Evolutionary conservation across 2,329 filamentous ascomycete species (phyloP), one percentile per base, ranked within the genome.

Genomic region (Pseudocercospora crystallina): DNA sequence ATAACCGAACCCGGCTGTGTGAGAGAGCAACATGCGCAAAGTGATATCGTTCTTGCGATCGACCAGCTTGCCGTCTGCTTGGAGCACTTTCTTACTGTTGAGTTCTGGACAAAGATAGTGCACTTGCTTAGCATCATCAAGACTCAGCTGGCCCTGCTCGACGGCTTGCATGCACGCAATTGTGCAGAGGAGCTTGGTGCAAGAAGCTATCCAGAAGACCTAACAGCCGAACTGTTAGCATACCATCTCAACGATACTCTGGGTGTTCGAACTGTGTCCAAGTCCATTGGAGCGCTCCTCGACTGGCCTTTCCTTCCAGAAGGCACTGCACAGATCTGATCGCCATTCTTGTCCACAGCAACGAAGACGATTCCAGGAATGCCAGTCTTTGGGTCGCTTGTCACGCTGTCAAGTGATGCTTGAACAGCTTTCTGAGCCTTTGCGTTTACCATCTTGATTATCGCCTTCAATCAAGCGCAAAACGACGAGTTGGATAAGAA

Each of bases 161-260:
- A 76, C 71, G 5, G 75, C 65, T 57, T 79, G 75, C 73, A 78
- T 73, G 44, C 71, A 75, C 0, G 74, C 74, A 39, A 78, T 71
- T 0, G 67, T 69, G 1, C 65, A 65, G 1, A 78, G 59, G 41
- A 77, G 58, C 56, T 77, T 77, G 12, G 69, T 71, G 60, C 76
- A 80, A 2, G 75, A 78, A 1, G 78, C 77, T n/a, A 81, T 76
- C 77, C 77, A 81, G 61, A 84, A 87, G 1, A 56, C n/a, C n/a
- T n/a, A n/a, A n/a, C n/a, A n/a, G n/a, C n/a, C n/a, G n/a, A n/a
- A n/a, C n/a, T n/a, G n/a, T n/a, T n/a, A n/a, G n/a, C n/a, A n/a
- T n/a, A n/a, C n/a, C n/a, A n/a, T n/a, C n/a, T n/a, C n/a, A n/a
- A n/a, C n/a, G n/a, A n/a, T n/a, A n/a, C n/a, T n/a, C n/a, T n/a